A percentile compares a stretch with the other conserved stretches of the same genome.
Conservation (phyloP, 768 basidiomycete species). For the Strobilomyces echinocephalus region DNA sequence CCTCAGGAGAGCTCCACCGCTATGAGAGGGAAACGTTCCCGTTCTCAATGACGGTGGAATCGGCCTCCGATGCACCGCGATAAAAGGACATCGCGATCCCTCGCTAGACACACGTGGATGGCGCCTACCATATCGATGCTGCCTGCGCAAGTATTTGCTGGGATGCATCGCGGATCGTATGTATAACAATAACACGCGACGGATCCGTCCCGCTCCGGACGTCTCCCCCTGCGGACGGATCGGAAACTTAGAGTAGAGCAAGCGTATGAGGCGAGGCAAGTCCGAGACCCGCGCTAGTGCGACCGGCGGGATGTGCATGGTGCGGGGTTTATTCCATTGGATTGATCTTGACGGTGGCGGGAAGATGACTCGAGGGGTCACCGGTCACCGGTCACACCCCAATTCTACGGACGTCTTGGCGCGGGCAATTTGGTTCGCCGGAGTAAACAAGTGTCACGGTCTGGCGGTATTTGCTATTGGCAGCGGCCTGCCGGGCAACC, state of each 20-base stretch:
- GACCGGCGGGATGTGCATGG: not conserved
- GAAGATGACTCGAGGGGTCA: constrained; percentile 6
- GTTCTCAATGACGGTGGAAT: not conserved
- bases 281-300: not conserved
- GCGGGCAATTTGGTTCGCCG: too few relatives aligned
- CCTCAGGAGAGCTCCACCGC: not conserved
- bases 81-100: not conserved
- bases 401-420: constrained; percentile 5
- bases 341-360: not conserved
- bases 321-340: constrained; percentile 14
- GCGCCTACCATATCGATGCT: constrained; percentile 2
- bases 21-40: not conserved
- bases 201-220: constrained; percentile 11
- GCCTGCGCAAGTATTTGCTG: not conserved
- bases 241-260: not conserved
- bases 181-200: not conserved
- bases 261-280: not conserved
- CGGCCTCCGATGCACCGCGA: not conserved
- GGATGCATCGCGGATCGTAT: not conserved
- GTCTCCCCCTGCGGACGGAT: constrained; percentile 3
- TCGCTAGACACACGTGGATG: not conserved
- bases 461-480: constrained; percentile 7
- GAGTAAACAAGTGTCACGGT: not conserved
- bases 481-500: not conserved
- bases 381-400: too few relatives aligned